Conservation (phyloP, 495 filamentous ascomycete genomes). For the Hypoxylon crocopeplum region DNA sequence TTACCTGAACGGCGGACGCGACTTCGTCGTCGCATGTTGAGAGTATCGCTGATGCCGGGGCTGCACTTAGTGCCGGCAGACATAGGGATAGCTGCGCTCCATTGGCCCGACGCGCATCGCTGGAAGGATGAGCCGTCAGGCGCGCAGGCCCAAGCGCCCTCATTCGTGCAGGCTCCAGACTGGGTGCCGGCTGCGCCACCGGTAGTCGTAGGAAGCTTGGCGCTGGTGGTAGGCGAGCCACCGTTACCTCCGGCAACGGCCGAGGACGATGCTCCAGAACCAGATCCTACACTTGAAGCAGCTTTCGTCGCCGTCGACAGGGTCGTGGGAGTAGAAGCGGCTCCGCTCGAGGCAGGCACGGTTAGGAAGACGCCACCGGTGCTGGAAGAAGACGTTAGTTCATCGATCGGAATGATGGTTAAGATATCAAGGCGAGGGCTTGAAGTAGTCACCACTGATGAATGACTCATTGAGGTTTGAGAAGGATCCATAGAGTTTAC, state of each 20-base stretch:
- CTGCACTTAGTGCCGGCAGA: conserved; percentile 66
- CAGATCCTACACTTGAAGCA: conserved; percentile 28
- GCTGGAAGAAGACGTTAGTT: conserved; percentile 33
- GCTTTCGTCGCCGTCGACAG: conserved; percentile 31
- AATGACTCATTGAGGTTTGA: background rate
- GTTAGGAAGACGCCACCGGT: conserved; percentile 47
- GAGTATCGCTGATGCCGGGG: conserved; percentile 53
- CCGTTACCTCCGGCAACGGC: too few relatives aligned
- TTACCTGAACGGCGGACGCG: conserved; percentile 25
- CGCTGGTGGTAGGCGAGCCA: conserved; percentile 26
- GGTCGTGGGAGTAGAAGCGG: conserved; percentile 27
- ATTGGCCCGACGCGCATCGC: conserved; percentile 68
- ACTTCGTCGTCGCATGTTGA: conserved; percentile 43
- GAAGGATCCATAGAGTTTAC: too few relatives aligned
- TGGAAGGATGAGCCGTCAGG: conserved; percentile 66
- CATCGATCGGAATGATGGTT: conserved; percentile 12
- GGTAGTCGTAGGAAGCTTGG: conserved; percentile 16
- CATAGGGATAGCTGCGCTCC: conserved; percentile 61
- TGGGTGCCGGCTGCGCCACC: conserved; percentile 25
- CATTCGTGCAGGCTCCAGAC: conserved; percentile 53
- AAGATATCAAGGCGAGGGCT: conserved; percentile 2
- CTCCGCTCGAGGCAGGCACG: conserved; percentile 16
- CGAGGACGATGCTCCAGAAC: conserved; percentile 32
- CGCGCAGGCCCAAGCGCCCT: conserved; percentile 69
- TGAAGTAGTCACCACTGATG: background rate